Evolutionary conservation across 768 basidiomycete species (phyloP), one percentile per base, ranked within the genome.

Genomic region (Lactarius vividus): DNA sequence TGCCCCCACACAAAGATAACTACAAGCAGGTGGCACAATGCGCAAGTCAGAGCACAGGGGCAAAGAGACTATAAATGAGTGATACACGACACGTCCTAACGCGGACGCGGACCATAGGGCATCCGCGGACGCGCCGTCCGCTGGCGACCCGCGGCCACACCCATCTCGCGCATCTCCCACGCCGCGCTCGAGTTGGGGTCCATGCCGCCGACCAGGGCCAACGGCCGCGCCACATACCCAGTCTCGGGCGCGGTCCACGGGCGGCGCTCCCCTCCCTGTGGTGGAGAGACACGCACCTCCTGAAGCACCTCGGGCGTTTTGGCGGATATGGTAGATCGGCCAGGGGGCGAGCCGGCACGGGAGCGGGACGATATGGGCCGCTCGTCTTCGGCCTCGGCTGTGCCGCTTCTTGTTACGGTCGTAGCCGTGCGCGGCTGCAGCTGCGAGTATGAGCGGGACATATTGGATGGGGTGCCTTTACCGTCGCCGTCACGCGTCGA

Each of bases 111-210:
- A 49, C n/a, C 57, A 26, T 58, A 20, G 10, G 28, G 44, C 57
- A 54, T 57, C 31, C 44, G 57, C 59, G 28, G 9, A 44, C 40
- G 60, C 67, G 44, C 31, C 15, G 39, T 46, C 5, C 39, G 37
- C 59, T 61, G 35, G 23, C 52, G 65, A 59, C 42, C 35, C 40
- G 42, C 44, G n/a, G 58, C 57, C 46, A 57, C 55, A 57, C 37
- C 37, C 26, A 59, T 28, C 26, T 55, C 29, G 26, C 26, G 40
- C 53, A 53, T 44, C 42, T 61, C 31, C 63, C 35, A 52, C 10
- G 39, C 16, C 15, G n/a, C 15, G 3, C 42, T n/a, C n/a, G n/a
- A n/a, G n/a, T n/a, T n/a, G n/a, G n/a, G 44, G 5, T 56, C 39
- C 40, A 8, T 49, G 28, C 56, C 63, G 15, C 61, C 59, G 23